Evolutionary conservation across 176 grass and related monocot species (phyloP), one percentile per base, ranked within the genome.

Genomic region (Eragrostis nindensis): DNA sequence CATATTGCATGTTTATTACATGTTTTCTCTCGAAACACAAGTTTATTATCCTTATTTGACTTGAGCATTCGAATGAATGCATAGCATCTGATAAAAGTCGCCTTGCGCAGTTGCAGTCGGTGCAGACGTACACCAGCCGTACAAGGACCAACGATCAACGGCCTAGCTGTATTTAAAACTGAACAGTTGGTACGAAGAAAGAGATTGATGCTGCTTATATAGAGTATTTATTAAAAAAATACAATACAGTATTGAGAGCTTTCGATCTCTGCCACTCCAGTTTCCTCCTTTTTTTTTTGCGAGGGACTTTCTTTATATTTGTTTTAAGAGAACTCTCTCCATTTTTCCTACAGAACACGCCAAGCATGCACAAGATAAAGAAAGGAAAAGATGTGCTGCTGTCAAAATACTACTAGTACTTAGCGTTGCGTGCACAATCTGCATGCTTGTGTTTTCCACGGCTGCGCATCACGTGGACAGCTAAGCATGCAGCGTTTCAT

Each of bases 391-490:
- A 1, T 36, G 2, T 36, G 32, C 32, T 36, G 32, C 32, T 36
- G 32, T 36, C 32, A 36, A 36, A 36, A n/a, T n/a, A n/a, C n/a
- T 36, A 36, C 32, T 36, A 36, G 4, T 36, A n/a, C n/a, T n/a
- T 29, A 7, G 26, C 60, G 30, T 30, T 62, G 59, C 59, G 25
- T 62, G 60, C 25, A 62, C 2, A 55, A 55, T 26, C 11, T n/a
- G 11, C 14, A 3, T 27, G 24, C 57, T 29, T 30, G 60, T 29
- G 25, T 16, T 27, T 61, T 61, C 57, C 57, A 61, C 24, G 57
- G 57, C 57, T 61, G 57, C 57, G 57, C 57, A 62, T 62, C 60
- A 62, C 60, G 26, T 62, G 60, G 60, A 13, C 60, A 62, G 25
- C 60, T 29, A 30, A 62, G 25, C 60, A 30, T 7, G 12, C 24